phyloP scores from a whole-genome alignment of 441 rosid genomes.

The Populus tomentosa region DNA sequence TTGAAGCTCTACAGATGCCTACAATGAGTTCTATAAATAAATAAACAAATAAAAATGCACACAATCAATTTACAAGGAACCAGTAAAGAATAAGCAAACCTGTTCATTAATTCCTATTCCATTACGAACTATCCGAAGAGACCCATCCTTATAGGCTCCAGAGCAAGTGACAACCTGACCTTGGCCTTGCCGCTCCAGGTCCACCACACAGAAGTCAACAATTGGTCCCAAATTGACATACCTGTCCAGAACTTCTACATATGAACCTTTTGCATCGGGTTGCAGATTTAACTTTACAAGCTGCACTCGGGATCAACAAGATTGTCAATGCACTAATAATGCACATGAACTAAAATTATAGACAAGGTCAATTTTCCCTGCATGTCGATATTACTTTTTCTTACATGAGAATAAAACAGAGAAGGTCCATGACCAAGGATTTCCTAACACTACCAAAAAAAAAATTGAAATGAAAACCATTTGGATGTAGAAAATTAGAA shows the following conservation, averaged over 20 bases:
- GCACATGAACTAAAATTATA: not conserved
- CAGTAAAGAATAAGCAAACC: constrained; percentile 35
- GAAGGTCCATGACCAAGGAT: not conserved
- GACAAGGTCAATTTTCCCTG: not conserved
- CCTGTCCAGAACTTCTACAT: constrained; percentile 87
- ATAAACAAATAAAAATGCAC: constrained; percentile 4
- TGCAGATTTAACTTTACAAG: constrained; percentile 79
- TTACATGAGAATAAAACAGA: not conserved
- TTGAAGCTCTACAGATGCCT: constrained; percentile 99
- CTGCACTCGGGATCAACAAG: constrained; percentile 33
- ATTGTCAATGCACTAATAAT: not conserved
- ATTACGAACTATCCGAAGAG: constrained; percentile 95
- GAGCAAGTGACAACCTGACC: constrained; percentile 99
- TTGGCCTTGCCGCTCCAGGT: constrained; percentile 99
- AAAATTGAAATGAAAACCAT: not conserved
- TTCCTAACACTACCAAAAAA: not conserved
- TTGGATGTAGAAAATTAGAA: not conserved
- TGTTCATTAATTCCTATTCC: constrained; percentile 99
- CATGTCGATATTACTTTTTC: not conserved
- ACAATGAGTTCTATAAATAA: constrained; percentile 14
- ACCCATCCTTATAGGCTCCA: constrained; percentile 98
- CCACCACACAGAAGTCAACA: constrained; percentile 95
- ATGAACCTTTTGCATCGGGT: constrained; percentile 89
- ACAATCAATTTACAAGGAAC: constrained; percentile 5
- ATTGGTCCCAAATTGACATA: constrained; percentile 97